phyloP scores from a whole-genome alignment of 768 basidiomycete genomes.

The Rossbeevera mucosa region DNA sequence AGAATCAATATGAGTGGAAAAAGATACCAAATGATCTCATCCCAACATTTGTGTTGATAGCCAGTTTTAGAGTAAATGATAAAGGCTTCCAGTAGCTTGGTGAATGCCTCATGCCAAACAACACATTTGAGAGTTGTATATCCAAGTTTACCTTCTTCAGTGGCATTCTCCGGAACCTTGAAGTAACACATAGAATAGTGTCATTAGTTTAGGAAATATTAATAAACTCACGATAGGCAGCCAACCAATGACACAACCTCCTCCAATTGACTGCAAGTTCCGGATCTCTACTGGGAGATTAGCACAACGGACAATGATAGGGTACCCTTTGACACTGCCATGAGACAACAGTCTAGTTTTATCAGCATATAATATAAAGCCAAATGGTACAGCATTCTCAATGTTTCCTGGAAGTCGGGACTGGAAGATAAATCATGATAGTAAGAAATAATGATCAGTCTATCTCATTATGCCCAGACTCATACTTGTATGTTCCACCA shows the following conservation, averaged over 20 bases:
- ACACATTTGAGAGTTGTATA: no score
- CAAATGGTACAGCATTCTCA: background rate
- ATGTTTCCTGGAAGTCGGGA: background rate
- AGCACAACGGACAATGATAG: background rate
- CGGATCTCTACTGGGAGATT: background rate
- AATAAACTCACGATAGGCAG: background rate
- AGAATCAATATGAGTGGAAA: constrained; percentile 38
- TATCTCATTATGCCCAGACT: background rate
- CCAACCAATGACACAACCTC: background rate
- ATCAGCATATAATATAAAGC: background rate
- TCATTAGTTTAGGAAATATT: no score
- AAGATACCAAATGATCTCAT: constrained; percentile 19
- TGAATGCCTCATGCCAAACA: no score
- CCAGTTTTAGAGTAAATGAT: no score
- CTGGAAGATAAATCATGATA: background rate
- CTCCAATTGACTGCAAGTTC: constrained; percentile 1
- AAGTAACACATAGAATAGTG: no score
- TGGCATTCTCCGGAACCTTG: no score
- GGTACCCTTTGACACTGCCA: background rate
- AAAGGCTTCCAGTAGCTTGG: no score
- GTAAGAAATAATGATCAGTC: no score
- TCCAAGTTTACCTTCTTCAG: no score
- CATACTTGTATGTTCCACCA: background rate
- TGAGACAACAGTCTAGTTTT: background rate
- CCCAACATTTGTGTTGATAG: constrained; percentile 8